A percentile compares a stretch with the other conserved stretches of the same genome.
Evolutionary conservation across 495 filamentous ascomycete genomes (phyloP).

Genomic region (Xylaria scruposa): DNA sequence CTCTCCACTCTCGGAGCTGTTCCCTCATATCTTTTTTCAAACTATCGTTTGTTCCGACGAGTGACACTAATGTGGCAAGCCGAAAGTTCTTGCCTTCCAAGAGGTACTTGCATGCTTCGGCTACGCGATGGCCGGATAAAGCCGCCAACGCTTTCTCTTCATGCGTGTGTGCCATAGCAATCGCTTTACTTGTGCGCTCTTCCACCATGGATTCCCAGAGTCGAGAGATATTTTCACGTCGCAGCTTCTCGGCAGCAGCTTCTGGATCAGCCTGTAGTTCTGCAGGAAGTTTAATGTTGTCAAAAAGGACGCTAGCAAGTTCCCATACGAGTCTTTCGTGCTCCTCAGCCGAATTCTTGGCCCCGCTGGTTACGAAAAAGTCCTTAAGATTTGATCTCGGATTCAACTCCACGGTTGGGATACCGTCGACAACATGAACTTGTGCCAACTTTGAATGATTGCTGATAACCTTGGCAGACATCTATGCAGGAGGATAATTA

Average conservation of each 20-base stretch:
- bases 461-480: conserved; percentile 38
- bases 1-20: conserved; percentile 85
- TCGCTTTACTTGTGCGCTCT: conserved; percentile 57
- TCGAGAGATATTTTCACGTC: conserved; percentile 60
- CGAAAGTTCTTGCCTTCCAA: conserved; percentile 75
- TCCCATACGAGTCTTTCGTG: conserved; percentile 74
- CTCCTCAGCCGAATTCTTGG: conserved; percentile 39
- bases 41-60: conserved; percentile 72
- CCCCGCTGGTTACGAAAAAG: conserved; percentile 32
- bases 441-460: conserved; percentile 34
- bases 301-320: conserved; percentile 86
- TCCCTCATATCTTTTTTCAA: conserved; percentile 71
- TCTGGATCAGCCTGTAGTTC: conserved; percentile 52
- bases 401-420: conserved; percentile 55
- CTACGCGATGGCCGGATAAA: conserved; percentile 76
- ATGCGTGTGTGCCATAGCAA: conserved; percentile 55
- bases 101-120: conserved; percentile 80
- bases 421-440: conserved; percentile 39
- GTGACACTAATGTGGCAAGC: conserved; percentile 80
- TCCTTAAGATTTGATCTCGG: conserved; percentile 37
- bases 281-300: conserved; percentile 63
- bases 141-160: conserved; percentile 87
- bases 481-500: conserved; percentile 28
- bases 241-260: conserved; percentile 42
- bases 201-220: conserved; percentile 72